Base-by-base conservation (phyloP, 1,284 basidiomycete species). In the Ceratobasidium sp. region DNA sequence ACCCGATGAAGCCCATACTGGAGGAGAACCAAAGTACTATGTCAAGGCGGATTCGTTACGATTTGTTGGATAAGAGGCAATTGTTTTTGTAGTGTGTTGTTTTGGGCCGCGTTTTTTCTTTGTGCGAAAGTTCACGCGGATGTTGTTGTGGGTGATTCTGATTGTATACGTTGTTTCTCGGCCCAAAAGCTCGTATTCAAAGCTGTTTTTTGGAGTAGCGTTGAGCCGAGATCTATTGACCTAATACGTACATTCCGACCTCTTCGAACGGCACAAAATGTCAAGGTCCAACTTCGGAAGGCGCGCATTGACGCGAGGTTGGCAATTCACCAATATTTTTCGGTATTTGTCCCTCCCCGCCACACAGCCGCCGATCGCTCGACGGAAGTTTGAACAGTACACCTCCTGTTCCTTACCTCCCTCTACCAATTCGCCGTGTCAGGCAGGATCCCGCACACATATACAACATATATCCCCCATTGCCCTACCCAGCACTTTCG, bases 11-110 rank as follows among this genome's bases (percentile, higher is more conserved):
- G 70, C 57, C 23, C 57, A 57, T 33, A 61, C 70, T 42, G 78
- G 56, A 61, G 71, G 71, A 7, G 91, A 92, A 77, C 46, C 78
- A 10, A 94, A 93, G 82, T 94, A 95, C 83, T 95, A 92, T 81
- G 87, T 95, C 75, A 90, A 90, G 78, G 89, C 92, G 15, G 93
- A 95, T 83, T 88, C 91, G 7, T 84, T 94, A 83, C 88, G 93
- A 82, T 94, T 95, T 81, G 93, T 94, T 79, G 93, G 93, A 59
- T 93, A 56, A 69, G 56, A n/a, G 42, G 52, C 9, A 52, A 33
- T 33, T 33, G 33, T 42, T 23, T 40, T 56, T 17, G 48, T 57
- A 26, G 20, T 20, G 38, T 46, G 48, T 42, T 33, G 56, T 71
- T 28, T 54, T 50, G 54, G 15, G 69, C 48, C 46, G 69, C 23